Base-by-base conservation (phyloP, 495 filamentous ascomycete genomes). In the Tirmania nivea region DNA sequence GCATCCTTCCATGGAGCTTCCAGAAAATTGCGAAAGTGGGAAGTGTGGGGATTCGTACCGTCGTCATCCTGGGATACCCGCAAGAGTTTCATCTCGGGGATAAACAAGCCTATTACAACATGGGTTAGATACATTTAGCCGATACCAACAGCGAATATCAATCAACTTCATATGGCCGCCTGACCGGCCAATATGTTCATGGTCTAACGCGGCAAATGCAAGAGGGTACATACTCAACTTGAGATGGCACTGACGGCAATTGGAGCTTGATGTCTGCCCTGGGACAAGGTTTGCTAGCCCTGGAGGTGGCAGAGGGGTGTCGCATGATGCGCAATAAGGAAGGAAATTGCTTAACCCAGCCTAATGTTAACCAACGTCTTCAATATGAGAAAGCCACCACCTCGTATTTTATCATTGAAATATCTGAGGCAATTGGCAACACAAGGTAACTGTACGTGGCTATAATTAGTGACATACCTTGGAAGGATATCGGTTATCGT, bases 11-110 rank as follows among this genome's bases (percentile, higher is more conserved):
- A 31, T 3, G 25, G 25, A 31, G 7, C 25, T 31, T 31, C 25
- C 7, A 7, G 25, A 31, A 31, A 31, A 3, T 31, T 31, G 25
- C 25, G 25, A 31, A 31, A 31, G 2, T 31, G 2, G 25, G 25
- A 31, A 31, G 3, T 31, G 25, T 31, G 25, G 25, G 7, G 25
- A 31, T 31, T 31, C 25, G 25, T 49, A 45, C 53, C 20, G 31
- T 50, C 42, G 11, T 70, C 65, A 37, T 77, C 72, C 34, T 73
- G 70, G 35, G 78, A 76, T 56, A 88, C 78, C 52, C 75, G 69
- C 11, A 93, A 70, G 67, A 95, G 86, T 59, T 83, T 86, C 51
- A 92, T 74, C 48, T 86, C 79, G 25, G 82, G 83, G 42, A 93
- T 72, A 58, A 77, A 77, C 67, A 94, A 84, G 34, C 54, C 56